Conservation (phyloP, 495 filamentous ascomycete genomes). For the Astrothelium macrocarpum region DNA sequence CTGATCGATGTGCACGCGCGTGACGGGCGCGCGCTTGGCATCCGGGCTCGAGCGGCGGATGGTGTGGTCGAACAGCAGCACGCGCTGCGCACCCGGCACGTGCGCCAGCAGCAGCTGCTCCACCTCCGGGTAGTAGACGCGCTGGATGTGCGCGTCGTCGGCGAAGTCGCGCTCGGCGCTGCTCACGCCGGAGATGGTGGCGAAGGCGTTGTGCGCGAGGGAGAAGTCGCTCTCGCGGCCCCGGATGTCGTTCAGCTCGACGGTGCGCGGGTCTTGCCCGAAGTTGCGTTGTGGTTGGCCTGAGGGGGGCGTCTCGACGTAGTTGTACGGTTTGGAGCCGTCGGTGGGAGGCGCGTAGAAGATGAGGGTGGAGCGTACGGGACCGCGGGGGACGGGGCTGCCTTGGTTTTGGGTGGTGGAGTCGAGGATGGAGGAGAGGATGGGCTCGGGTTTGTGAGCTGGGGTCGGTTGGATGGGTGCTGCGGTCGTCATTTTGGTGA, state of each 20-base stretch:
- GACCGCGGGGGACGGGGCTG: slow-evolving; percentile 50
- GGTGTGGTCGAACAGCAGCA: slow-evolving; percentile 86
- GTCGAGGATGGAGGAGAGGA: slow-evolving; percentile 14
- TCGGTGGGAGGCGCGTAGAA: slow-evolving; percentile 61
- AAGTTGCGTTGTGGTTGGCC: slow-evolving; percentile 57
- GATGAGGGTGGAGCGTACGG: slow-evolving; percentile 53
- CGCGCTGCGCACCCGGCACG: slow-evolving; percentile 50
- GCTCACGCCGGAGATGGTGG: slow-evolving; percentile 41
- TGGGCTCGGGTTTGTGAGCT: slow-evolving; percentile 18
- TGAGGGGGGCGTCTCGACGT: slow-evolving; percentile 53
- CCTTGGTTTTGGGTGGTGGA: slow-evolving; percentile 17
- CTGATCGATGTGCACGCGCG: slow-evolving; percentile 74
- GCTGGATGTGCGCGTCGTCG: slow-evolving; percentile 52
- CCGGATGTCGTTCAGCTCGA: slow-evolving; percentile 58
- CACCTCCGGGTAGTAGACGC: slow-evolving; percentile 76
- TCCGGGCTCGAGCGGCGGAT: slow-evolving; percentile 52
- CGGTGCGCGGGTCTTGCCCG: slow-evolving; percentile 33
- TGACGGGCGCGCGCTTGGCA: slow-evolving; percentile 55
- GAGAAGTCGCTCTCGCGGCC: slow-evolving; percentile 50
- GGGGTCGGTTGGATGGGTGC: slow-evolving; percentile 22
- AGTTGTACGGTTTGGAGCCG: slow-evolving; percentile 56
- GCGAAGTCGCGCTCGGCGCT: slow-evolving; percentile 50
- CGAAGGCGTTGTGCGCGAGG: slow-evolving; percentile 67
- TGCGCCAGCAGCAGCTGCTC: slow-evolving; percentile 51
- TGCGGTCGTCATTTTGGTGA: slow-evolving; percentile 26